These are phyloP conservation scores for Pyrrhoderma noxium DNA, from an alignment of 1,284 basidiomycete species.

Conservation along the genomic window DNA sequence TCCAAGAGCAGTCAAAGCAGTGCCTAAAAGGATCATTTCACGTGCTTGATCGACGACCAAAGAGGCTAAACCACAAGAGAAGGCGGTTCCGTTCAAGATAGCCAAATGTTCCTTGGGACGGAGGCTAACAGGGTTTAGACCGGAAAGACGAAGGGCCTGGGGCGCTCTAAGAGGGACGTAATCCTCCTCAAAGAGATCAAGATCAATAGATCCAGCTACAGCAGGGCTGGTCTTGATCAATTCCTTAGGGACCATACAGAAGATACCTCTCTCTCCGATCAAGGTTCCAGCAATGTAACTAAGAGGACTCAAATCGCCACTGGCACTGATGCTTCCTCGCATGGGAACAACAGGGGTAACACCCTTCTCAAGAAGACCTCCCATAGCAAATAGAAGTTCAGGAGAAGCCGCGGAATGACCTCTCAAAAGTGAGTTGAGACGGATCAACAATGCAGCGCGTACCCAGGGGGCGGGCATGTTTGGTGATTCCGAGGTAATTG, in stretches of 20 bases:
- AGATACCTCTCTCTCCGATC: constrained; percentile 74
- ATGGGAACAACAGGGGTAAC: constrained; percentile 82
- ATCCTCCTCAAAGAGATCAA: too few relatives aligned
- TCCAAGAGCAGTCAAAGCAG: constrained; percentile 79
- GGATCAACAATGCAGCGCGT: constrained; percentile 80
- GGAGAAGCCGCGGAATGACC: constrained; percentile 83
- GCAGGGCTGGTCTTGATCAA: constrained; percentile 37
- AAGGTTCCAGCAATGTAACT: constrained; percentile 79
- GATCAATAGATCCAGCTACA: constrained; percentile 33
- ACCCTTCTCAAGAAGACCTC: constrained; percentile 61
- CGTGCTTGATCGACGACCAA: constrained; percentile 57
- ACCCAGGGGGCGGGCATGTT: constrained; percentile 85
- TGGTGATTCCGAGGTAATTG: constrained; percentile 49
- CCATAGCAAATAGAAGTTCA: constrained; percentile 76
- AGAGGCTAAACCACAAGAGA: constrained; percentile 46
- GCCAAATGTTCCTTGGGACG: constrained; percentile 80
- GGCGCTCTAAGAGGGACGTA: constrained; percentile 38
- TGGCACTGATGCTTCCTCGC: constrained; percentile 76
- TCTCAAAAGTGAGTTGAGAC: constrained; percentile 83
- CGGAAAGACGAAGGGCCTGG: constrained; percentile 60
- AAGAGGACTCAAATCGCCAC: constrained; percentile 73
- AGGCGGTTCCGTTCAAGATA: constrained; percentile 79
- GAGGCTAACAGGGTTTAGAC: constrained; percentile 62
- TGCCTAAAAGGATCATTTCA: constrained; percentile 62
- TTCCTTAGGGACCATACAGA: constrained; percentile 40